Evolutionary conservation across 2,329 filamentous ascomycete genomes (phyloP).

Genomic region (Aspergillus brasiliensis): DNA sequence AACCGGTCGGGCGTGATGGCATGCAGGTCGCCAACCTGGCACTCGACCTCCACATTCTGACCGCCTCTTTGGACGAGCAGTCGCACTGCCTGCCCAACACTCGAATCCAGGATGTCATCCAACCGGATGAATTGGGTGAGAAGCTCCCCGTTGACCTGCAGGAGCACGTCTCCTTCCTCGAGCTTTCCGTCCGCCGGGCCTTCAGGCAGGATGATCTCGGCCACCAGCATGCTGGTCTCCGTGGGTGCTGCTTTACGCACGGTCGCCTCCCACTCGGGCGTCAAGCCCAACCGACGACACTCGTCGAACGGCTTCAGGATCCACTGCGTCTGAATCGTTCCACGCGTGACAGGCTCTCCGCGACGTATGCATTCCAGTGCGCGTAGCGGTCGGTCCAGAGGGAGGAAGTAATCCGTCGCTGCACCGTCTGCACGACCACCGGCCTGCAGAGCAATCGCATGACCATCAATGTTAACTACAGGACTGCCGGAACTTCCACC

Average conservation of each 20-base stretch:
- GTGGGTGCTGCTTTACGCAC: slow-evolving; percentile 82
- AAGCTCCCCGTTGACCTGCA: slow-evolving; percentile 91
- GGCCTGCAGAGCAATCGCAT: slow-evolving; percentile 88
- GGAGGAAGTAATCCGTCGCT: slow-evolving; percentile 96
- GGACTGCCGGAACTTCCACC: slow-evolving; percentile 98
- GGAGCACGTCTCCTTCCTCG: slow-evolving; percentile 88
- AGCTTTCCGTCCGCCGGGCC: slow-evolving; percentile 86
- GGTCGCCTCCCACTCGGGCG: slow-evolving; percentile 80
- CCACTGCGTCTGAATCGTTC: slow-evolving; percentile 98
- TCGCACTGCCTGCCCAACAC: slow-evolving; percentile 74
- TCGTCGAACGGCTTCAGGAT: slow-evolving; percentile 97
- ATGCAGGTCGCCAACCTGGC: slow-evolving; percentile 87
- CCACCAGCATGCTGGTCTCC: slow-evolving; percentile 95
- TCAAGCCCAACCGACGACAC: slow-evolving; percentile 84
- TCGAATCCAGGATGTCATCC: slow-evolving; percentile 88
- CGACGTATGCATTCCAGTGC: slow-evolving; percentile 84
- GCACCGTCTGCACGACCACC: slow-evolving; percentile 92
- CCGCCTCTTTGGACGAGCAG: slow-evolving; percentile 87
- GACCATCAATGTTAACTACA: slow-evolving; percentile 92
- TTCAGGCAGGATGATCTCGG: slow-evolving; percentile 89
- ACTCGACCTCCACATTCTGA: slow-evolving; percentile 79
- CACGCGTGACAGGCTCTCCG: slow-evolving; percentile 74
- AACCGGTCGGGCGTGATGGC: slow-evolving; percentile 94
- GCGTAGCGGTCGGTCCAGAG: slow-evolving; percentile 83
- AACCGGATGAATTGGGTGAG: slow-evolving; percentile 90